Evolutionary conservation across 1,284 basidiomycete species (phyloP), one percentile per base, ranked within the genome.

Genomic region (Farysia itapuensis): DNA sequence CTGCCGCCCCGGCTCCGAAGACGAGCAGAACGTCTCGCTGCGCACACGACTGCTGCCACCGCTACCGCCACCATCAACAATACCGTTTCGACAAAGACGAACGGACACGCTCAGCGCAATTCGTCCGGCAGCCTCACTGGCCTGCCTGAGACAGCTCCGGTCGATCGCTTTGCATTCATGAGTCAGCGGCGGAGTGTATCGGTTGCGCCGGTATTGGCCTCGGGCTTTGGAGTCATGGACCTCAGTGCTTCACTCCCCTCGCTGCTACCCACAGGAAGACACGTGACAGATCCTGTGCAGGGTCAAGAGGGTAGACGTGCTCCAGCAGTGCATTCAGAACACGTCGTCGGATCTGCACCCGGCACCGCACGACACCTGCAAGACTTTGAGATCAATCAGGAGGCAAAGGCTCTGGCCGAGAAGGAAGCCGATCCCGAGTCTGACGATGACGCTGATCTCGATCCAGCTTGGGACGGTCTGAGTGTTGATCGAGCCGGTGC

Each of bases 401-500:
- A 32, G 13, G 64, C 64, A n/a, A 65, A 61, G 26, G 58, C 54
- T 2, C 35, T 34, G 20, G 65, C 47, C 2, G 63, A 66, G 11
- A 40, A 47, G 4, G 67, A 70, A 29, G 60, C 45, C 13, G 67
- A 63, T 25, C 49, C 59, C n/a, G 67, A 70, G 35, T 65, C 58
- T 18, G 67, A 70, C 22, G 53, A 67, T 4, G 68, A 68, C 21
- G 28, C 33, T 2, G 43, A 46, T 6, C 14, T 64, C 1, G 69
- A 71, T 29, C 41, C 47, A 5, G 48, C 42, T 2, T 68, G 65
- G 58, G 60, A 70, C 26, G 70, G 70, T 0, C 46, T 48, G 5
- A 60, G 60, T 26, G 49, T 43, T 47, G 67, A 72, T 20, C 60
- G 70, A n/a, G 54, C 58, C 2, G 54, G 47, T 19, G 63, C 56